Evolutionary conservation across 2,329 filamentous ascomycete genomes (phyloP).

Genomic region (Exophiala oligosperma): DNA sequence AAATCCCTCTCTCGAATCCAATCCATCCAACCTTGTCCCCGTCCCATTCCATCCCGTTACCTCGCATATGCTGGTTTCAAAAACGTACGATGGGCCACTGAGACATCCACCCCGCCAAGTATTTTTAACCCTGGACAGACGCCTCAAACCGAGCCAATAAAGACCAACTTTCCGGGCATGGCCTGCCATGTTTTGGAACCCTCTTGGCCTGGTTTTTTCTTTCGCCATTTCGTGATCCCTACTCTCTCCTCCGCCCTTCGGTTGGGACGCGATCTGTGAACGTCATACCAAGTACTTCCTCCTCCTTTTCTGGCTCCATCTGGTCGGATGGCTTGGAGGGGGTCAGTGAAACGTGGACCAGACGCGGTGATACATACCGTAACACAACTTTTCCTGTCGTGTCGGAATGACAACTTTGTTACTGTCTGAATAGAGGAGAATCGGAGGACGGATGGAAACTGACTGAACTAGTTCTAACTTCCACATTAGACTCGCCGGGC

Average conservation of each 20-base stretch:
- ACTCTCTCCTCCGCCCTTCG: not conserved
- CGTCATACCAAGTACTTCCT: no score
- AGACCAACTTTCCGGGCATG: not conserved
- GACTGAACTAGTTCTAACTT: no score
- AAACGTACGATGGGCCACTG: not conserved
- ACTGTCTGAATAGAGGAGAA: no score
- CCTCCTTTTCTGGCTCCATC: no score
- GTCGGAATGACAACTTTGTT: no score
- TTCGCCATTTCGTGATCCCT: not conserved
- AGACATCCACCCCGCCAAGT: conserved; percentile 3
- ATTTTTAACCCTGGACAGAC: not conserved
- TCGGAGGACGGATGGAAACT: no score
- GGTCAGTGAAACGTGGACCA: no score
- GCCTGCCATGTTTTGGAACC: not conserved
- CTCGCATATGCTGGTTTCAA: not conserved
- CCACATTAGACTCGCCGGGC: no score
- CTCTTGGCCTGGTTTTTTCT: not conserved
- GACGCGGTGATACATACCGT: no score
- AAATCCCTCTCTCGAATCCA: not conserved
- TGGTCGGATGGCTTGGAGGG: no score
- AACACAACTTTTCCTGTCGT: no score
- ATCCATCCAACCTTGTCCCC: not conserved
- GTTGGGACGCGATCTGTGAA: no score
- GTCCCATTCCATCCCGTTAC: not conserved
- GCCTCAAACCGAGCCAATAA: conserved; percentile 18